Percentiles rank a stretch among this genome's conserved stretches.
Evolutionary conservation across 2,329 filamentous ascomycete genomes (phyloP).

Genomic region (Laburnicola sp.): DNA sequence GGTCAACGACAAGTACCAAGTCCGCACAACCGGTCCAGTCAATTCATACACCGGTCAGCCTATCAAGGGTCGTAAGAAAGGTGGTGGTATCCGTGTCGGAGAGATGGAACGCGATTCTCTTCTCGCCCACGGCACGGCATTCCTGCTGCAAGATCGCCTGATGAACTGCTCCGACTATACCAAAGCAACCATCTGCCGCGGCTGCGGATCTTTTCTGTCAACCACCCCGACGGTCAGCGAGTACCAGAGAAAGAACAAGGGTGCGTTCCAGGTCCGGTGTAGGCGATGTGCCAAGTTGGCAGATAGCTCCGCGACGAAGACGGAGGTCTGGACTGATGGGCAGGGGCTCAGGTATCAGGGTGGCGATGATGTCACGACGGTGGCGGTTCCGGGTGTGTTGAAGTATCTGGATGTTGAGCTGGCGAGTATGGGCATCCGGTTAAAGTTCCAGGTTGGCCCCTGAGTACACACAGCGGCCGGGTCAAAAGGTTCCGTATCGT

Average conservation of each 20-base stretch:
- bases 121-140: slow-evolving; percentile 91
- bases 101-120: slow-evolving; percentile 98
- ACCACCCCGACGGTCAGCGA: slow-evolving; percentile 73
- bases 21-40: slow-evolving; percentile 91
- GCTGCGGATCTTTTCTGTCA: slow-evolving; percentile 87
- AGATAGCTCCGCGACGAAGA: slow-evolving; percentile 59
- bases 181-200: slow-evolving; percentile 84
- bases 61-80: slow-evolving; percentile 94
- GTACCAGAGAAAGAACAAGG: slow-evolving; percentile 63
- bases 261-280: slow-evolving; percentile 74
- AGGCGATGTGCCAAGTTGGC: slow-evolving; percentile 70
- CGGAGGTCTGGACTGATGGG: slow-evolving; percentile 84
- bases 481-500: no score
- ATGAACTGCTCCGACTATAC: slow-evolving; percentile 97
- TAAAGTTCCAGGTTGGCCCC: slow-evolving; percentile 81
- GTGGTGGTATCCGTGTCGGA: slow-evolving; percentile 97
- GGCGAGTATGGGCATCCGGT: slow-evolving; percentile 91
- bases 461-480: slow-evolving; percentile 19
- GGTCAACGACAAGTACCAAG: slow-evolving; percentile 99
- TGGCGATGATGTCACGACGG: slow-evolving; percentile 85
- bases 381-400: slow-evolving; percentile 89
- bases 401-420: slow-evolving; percentile 94
- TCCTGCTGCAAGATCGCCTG: slow-evolving; percentile 89
- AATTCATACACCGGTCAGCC: slow-evolving; percentile 91
- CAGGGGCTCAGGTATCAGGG: slow-evolving; percentile 82